Percentiles rank a stretch among this genome's conserved stretches.
Evolutionary conservation across 148 eudicot genomes (phyloP).

Genomic region (Arctostaphylos glauca): DNA sequence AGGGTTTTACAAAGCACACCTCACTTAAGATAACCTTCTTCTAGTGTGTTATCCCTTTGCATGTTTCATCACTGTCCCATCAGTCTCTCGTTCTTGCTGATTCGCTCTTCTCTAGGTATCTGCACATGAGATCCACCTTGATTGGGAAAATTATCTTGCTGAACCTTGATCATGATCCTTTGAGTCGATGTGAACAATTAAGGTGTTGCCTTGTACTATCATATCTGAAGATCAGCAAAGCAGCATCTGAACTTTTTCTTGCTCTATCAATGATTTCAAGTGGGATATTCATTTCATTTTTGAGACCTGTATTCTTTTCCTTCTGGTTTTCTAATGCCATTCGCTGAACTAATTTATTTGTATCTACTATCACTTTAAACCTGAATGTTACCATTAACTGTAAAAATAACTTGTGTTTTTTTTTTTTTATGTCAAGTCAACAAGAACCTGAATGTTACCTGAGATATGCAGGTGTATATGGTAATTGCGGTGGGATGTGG

Average conservation of each 20-base stretch:
- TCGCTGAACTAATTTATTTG: not conserved
- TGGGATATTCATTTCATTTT: not conserved
- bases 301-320: not conserved
- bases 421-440: not conserved
- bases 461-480: constrained; percentile 65
- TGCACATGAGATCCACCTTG: not conserved
- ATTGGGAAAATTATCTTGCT: not conserved
- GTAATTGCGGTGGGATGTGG: constrained; percentile 82
- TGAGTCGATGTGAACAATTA: not conserved
- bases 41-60: not conserved
- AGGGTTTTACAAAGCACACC: not conserved
- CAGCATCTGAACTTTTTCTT: not conserved
- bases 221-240: not conserved
- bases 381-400: not conserved
- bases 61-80: not conserved
- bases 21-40: not conserved
- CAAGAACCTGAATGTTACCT: constrained; percentile 4
- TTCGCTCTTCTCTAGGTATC: not conserved
- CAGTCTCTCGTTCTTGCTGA: not conserved
- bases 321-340: not conserved
- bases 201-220: not conserved
- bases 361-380: not conserved
- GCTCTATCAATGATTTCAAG: not conserved
- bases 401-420: not conserved
- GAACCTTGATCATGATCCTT: not conserved